Percentiles rank a stretch among this genome's conserved stretches.
These are phyloP conservation scores for Candida ovalis DNA, from an alignment of 805 yeast genomes.

Conservation along the genomic window DNA sequence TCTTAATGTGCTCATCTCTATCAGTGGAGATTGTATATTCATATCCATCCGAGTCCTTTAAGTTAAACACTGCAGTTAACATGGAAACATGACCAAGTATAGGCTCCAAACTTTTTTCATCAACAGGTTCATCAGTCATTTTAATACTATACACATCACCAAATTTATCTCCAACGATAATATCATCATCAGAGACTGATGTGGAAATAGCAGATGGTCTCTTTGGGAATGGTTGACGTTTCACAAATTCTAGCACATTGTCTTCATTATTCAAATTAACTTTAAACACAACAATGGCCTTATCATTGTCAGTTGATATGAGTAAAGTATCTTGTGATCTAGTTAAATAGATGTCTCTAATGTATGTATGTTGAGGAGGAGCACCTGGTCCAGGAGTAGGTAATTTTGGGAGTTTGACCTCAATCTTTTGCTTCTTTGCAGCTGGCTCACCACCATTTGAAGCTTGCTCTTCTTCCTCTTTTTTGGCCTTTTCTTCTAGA, in stretches of 20 bases:
- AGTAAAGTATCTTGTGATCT: conserved; percentile 52
- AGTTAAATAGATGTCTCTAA: conserved; percentile 58
- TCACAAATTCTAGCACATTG: conserved; percentile 47
- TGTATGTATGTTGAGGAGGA: conserved; percentile 61
- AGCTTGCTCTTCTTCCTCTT: conserved; percentile 26
- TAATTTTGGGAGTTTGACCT: conserved; percentile 42
- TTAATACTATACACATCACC: conserved; percentile 83
- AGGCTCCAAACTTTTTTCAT: conserved; percentile 52
- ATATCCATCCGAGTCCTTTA: conserved; percentile 37
- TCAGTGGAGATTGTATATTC: conserved; percentile 73
- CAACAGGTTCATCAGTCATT: conserved; percentile 32
- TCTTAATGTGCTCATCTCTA: conserved; percentile 92
- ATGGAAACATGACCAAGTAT: conserved; percentile 94
- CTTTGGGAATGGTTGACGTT: conserved; percentile 80
- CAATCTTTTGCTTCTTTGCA: conserved; percentile 31
- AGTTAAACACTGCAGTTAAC: conserved; percentile 72
- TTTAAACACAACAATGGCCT: conserved; percentile 66
- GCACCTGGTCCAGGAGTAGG: conserved; percentile 69
- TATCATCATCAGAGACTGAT: conserved; percentile 43
- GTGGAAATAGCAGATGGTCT: conserved; percentile 84
- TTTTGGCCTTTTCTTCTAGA: conserved; percentile 28
- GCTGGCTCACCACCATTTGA: conserved; percentile 9
- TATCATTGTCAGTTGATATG: conserved; percentile 78
- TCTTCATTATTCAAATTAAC: conserved; percentile 25
- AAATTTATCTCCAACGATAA: conserved; percentile 87